Evolutionary conservation across 306 rosid species (phyloP), one percentile per base, ranked within the genome.

Genomic region (Cicer yamashitae): DNA sequence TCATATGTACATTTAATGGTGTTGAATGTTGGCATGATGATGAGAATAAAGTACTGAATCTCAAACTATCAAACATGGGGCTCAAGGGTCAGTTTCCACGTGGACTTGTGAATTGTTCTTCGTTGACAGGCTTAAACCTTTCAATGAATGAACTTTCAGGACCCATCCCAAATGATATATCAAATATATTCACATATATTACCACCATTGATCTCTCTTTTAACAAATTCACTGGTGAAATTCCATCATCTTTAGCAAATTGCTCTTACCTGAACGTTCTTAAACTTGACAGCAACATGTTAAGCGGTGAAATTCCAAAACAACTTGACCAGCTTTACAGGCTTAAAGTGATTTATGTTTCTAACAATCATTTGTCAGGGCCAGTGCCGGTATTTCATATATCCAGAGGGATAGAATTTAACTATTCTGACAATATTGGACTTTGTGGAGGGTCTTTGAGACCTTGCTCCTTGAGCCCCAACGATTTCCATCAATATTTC

Each of bases 81-180:
- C 25, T 82, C 4, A 76, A 64, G 82, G 85, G 82, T 0, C 37
- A 82, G 43, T 82, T 82, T 63, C 78, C 85, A 5, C 34, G 6
- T 0, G 79, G 69, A 0, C 0, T 75, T 44, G 0, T 0, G 3
- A 52, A 76, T 11, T 81, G 74, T 15, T 8, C 47, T 0, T 53
- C 77, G 0, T 1, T 80, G 34, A 10, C 14, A 7, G 46, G 40
- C 6, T 3, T 80, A 58, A 38, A 80, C 37, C 76, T 80, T 57
- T 76, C 75, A 3, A 0, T 0, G 7, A 76, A 82, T 30, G 1
- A 47, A 0, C 41, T 82, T 11, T 46, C 75, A 14, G 82, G 82
- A 46, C 18, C 61, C 39, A 82, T 82, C 39, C 85, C 82, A 25
- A 14, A 46, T 15, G 82, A 77, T 58, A 65, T 81, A 53, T 47